Base-by-base conservation (phyloP, 805 yeast genomes). In the Kazachstania taianensis region DNA sequence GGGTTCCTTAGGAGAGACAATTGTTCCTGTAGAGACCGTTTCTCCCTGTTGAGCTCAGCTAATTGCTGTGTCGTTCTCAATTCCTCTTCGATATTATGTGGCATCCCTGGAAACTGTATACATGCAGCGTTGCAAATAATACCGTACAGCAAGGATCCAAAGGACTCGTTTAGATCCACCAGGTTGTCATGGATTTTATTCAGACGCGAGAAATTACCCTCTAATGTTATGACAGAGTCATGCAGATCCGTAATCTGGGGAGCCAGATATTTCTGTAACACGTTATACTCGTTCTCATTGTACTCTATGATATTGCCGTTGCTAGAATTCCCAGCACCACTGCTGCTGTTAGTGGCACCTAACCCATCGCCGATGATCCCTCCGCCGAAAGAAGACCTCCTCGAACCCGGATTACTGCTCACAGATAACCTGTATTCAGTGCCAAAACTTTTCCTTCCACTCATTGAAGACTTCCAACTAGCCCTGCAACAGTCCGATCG, bases 61-160 rank as follows among this genome's bases (percentile, higher is more conserved):
- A 57, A 22, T 13, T 40, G 33, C 16, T 48, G 46, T 16, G 49
- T 34, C 8, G 41, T 33, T n/a, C 40, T 38, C 27, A 53, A 24
- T 31, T 57, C 57, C 12, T 43, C 47, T n/a, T 43, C 46, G 2
- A 51, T 42, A 37, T 53, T 52, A 26, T 41, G 46, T 9, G 60
- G 50, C 17, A 52, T 41, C 20, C 48, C 46, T 15, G 63, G 60
- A 47, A 82, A 82, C 49, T 81, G 86, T 19, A 81, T 81, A 58
- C 94, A 82, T 79, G 92, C 85, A 42, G 94, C 87, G 49, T 86
- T 84, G 57, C 84, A 75, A 52, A 80, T 74, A 33, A 85, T 59
- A 2, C 95, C 94, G 49, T 81, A 83, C 35, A 85, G 53, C 37
- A 85, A 76, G 27, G 87, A 66, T 1, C 83, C 76, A 47, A 86